Evolutionary conservation across 1,139 yeast genomes (phyloP).

Genomic region (Suhomyces kunorum): DNA sequence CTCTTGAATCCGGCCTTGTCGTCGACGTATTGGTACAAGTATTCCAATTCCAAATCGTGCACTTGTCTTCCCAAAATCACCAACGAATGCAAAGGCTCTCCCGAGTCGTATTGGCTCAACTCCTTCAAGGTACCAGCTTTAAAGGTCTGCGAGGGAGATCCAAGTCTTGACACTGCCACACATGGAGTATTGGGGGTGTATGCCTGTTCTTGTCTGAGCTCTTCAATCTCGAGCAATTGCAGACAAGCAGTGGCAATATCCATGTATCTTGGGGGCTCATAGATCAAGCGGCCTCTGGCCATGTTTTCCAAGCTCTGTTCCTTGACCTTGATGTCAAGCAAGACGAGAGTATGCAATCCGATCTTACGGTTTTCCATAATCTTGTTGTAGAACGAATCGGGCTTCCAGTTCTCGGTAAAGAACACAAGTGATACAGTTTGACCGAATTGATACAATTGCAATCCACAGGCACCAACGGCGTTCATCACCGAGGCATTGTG

Average conservation of each 20-base stretch:
- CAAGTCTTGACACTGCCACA: conserved; percentile 88
- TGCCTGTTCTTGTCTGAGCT: conserved; percentile 66
- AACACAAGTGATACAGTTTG: conserved; percentile 95
- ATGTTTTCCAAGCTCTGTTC: conserved; percentile 94
- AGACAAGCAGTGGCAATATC: conserved; percentile 83
- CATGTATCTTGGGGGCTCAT: conserved; percentile 98
- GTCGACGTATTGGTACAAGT: conserved; percentile 72
- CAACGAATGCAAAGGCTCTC: conserved; percentile 91
- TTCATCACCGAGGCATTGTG: conserved; percentile 98
- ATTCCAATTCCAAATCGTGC: conserved; percentile 90
- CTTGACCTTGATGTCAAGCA: conserved; percentile 92
- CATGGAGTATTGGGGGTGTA: conserved; percentile 89
- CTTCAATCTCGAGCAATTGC: conserved; percentile 87
- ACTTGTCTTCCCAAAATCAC: conserved; percentile 90
- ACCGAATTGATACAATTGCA: conserved; percentile 92
- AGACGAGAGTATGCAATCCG: conserved; percentile 86
- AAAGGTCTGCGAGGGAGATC: conserved; percentile 79
- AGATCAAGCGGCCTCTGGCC: conserved; percentile 89
- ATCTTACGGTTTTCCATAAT: conserved; percentile 83
- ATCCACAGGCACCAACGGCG: conserved; percentile 97
- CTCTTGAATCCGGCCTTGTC: conserved; percentile 60
- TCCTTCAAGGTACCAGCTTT: conserved; percentile 82
- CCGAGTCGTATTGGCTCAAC: conserved; percentile 79
- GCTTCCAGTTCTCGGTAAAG: conserved; percentile 94
- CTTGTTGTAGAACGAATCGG: conserved; percentile 91